Percentiles rank a stretch among this genome's conserved stretches.
Evolutionary conservation across 176 grass and related monocot species (phyloP).

Genomic region (Lolium multiflorum): DNA sequence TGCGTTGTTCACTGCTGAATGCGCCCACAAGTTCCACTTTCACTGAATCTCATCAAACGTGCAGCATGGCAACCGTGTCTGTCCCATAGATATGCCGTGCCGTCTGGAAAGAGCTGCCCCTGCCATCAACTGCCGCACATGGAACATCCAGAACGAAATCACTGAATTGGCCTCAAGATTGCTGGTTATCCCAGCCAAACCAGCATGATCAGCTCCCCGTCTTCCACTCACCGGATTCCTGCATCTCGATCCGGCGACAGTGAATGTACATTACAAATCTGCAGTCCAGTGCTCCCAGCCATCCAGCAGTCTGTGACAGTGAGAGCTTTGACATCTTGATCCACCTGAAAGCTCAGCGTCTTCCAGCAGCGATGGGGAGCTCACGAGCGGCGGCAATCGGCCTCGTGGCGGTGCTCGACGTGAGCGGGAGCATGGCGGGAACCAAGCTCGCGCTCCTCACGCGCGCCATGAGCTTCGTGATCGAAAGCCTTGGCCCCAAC

Average conservation of each 20-base stretch:
- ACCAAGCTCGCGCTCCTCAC: no score
- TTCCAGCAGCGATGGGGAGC: neutral
- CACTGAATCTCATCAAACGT: no score
- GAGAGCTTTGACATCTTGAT: constrained; percentile 68
- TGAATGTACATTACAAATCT: constrained; percentile 51
- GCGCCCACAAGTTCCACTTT: constrained; percentile 85
- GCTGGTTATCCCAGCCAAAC: constrained; percentile 14
- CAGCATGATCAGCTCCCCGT: constrained; percentile 33
- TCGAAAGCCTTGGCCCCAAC: neutral
- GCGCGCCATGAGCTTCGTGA: no score
- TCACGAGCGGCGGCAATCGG: no score
- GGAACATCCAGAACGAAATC: constrained; percentile 40
- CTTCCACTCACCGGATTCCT: constrained; percentile 39
- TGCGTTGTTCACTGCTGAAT: neutral
- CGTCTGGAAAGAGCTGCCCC: constrained; percentile 61
- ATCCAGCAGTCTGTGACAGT: constrained; percentile 32
- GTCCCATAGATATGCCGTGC: constrained; percentile 74
- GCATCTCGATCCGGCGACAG: constrained; percentile 62
- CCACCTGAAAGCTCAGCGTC: constrained; percentile 57
- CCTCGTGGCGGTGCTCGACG: no score
- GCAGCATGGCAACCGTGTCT: constrained; percentile 5
- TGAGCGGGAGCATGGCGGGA: no score
- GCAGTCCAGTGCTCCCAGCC: constrained; percentile 49
- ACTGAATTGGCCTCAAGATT: constrained; percentile 40
- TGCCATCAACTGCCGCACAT: constrained; percentile 22